These are phyloP conservation scores for Phyllosticta citribraziliensis DNA, from an alignment of 2,329 filamentous ascomycete species.

Conservation along the genomic window DNA sequence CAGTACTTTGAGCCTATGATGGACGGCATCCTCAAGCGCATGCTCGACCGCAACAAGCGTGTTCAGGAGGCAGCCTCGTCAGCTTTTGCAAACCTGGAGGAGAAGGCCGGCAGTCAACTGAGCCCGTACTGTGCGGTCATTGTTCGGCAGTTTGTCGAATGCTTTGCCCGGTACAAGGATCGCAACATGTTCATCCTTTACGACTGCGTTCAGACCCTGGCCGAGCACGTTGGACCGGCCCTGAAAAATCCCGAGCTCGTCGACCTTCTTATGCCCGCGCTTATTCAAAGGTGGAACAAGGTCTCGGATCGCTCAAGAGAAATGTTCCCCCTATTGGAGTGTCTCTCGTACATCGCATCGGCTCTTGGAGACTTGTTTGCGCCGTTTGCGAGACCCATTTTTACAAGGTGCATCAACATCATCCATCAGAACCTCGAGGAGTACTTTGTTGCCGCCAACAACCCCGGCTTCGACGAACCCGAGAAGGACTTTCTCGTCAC, in stretches of 20 bases:
- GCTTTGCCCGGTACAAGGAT: slow-evolving; percentile 94
- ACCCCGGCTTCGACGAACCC: slow-evolving; percentile 62
- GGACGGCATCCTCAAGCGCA: slow-evolving; percentile 87
- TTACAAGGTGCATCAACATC: slow-evolving; percentile 77
- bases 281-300: slow-evolving; percentile 79
- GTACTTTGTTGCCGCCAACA: slow-evolving; percentile 57
- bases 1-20: slow-evolving; percentile 91
- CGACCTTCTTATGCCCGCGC: slow-evolving; percentile 79
- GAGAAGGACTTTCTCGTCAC: slow-evolving; percentile 98
- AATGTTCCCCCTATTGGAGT: slow-evolving; percentile 91
- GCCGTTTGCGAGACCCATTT: slow-evolving; percentile 78
- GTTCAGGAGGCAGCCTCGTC: slow-evolving; percentile 95
- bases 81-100: slow-evolving; percentile 90
- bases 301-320: slow-evolving; percentile 84
- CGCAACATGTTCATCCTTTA: slow-evolving; percentile 98
- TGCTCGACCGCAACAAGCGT: slow-evolving; percentile 96
- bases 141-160: slow-evolving; percentile 81
- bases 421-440: slow-evolving; percentile 88
- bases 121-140: slow-evolving; percentile 84
- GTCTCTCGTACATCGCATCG: slow-evolving; percentile 84
- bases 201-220: slow-evolving; percentile 94
- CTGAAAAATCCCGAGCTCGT: slow-evolving; percentile 76
- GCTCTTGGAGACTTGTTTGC: slow-evolving; percentile 75
- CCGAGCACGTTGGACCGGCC: slow-evolving; percentile 76
- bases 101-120: slow-evolving; percentile 74